Base-by-base conservation (phyloP, 2,329 filamentous ascomycete genomes). In the Venturia aucupariae region DNA sequence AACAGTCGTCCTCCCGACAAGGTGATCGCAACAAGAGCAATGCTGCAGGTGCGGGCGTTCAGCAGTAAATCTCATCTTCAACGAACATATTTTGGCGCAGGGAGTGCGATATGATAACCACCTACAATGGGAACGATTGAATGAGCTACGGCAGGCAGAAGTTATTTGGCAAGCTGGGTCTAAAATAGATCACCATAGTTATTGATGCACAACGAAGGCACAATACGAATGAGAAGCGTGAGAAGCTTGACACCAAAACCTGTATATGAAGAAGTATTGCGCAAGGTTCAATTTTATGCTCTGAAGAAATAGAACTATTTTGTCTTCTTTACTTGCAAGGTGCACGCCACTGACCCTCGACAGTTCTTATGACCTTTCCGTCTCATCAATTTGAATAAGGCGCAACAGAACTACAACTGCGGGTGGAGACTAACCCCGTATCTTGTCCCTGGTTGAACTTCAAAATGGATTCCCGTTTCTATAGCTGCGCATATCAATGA, bases 1-100 rank as follows among this genome's bases (percentile, higher is more conserved):
- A 22, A 38, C 32, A 65, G 60, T 17, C 22, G 11, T 24, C 30
- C 27, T 38, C 6, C 51, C 30, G 62, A 39, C 65, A 66, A 60
- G 65, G 65, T 44, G 65, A 63, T 10, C 62, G 62, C 8, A 66
- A 66, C 55, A 22, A 27, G 24, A 54, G 17, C 32, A 66, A 66
- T 41, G 62, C 42, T 32, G 30, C 61, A 30, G 61, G 61, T 32
- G 65, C 51, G 11, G 41, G 41, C 30, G 59, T 60, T 8, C 22
- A 4, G n/a, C 59, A 60, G 22, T 60, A 44, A 22, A 60, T 11
- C n/a, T 38, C 3, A 13, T 60, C 10, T 42, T 51, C 22, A 11
- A 41, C 59, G 17, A 41, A 38, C 59, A 60, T 60, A 42, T 38
- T 24, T 17, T 44, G 59, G 59, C 59, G 59, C 15, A 41, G 38